phyloP scores from a whole-genome alignment of 345 rosid genomes.

The Dimocarpus longan region DNA sequence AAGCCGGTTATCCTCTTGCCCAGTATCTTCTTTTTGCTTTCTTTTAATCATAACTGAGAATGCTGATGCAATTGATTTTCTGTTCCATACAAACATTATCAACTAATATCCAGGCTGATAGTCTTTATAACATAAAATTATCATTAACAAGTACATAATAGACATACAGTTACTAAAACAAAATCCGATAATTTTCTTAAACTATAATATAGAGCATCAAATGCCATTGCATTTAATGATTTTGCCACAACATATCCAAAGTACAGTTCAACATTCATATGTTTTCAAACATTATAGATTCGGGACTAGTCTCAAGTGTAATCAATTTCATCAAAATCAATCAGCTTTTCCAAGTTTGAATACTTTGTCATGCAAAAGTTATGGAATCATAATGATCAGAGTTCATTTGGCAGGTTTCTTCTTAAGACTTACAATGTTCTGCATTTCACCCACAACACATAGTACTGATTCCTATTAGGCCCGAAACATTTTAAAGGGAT shows the following conservation, averaged over 20 bases:
- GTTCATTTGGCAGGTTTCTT: not conserved
- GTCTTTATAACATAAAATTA: not conserved
- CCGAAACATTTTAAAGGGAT: not conserved
- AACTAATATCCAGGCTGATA: not conserved
- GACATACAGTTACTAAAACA: not conserved
- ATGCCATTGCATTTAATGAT: not conserved
- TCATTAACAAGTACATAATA: not conserved
- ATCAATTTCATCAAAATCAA: not conserved
- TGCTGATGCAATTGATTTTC: conserved; percentile 56
- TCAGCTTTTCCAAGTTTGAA: not conserved
- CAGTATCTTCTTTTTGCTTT: conserved; percentile 65
- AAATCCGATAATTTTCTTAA: not conserved
- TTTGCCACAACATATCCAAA: not conserved
- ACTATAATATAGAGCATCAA: not conserved
- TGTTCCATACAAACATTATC: conserved; percentile 30
- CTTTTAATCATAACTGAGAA: conserved; percentile 45
- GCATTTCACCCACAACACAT: not conserved
- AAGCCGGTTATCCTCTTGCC: conserved; percentile 78
- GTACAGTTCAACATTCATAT: not conserved
- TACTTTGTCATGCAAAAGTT: not conserved
- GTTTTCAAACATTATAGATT: not conserved
- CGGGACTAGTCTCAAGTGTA: not conserved
- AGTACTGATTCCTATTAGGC: not conserved
- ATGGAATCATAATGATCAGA: not conserved
- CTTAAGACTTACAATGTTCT: not conserved